Evolutionary conservation across 805 yeast species (phyloP).

Genomic region (Huiozyma naganishii): DNA sequence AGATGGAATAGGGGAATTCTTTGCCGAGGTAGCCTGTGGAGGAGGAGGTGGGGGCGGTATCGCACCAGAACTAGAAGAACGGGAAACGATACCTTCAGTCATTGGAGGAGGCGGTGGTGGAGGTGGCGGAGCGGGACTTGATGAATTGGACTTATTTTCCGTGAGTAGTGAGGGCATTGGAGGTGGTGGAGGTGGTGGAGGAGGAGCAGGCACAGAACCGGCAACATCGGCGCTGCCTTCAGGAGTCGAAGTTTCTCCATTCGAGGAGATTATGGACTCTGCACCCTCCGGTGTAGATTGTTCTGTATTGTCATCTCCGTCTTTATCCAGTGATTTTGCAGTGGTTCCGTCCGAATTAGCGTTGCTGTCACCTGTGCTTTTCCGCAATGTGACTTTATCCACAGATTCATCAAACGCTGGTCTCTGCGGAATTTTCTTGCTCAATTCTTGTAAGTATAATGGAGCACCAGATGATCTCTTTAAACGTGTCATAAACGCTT

Average conservation of each 20-base stretch:
- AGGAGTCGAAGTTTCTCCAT: not conserved
- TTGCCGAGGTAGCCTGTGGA: constrained; percentile 9
- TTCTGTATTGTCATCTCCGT: not conserved
- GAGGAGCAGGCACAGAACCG: constrained; percentile 8
- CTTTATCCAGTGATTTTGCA: not conserved
- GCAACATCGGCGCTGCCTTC: constrained; percentile 1
- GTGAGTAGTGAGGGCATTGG: constrained; percentile 11
- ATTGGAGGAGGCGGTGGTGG: constrained; percentile 28
- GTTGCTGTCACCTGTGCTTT: not conserved
- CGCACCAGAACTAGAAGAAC: constrained; percentile 28
- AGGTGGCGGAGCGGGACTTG: constrained; percentile 19
- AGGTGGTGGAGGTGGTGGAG: constrained; percentile 23
- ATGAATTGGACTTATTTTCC: not conserved
- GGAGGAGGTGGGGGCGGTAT: constrained; percentile 12
- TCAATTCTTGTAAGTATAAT: constrained; percentile 20
- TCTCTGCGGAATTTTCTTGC: constrained; percentile 10
- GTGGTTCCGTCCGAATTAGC: not conserved
- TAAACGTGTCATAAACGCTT: constrained; percentile 23
- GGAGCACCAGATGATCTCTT: constrained; percentile 17
- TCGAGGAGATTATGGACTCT: too few relatives aligned
- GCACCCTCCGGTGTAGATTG: too few relatives aligned
- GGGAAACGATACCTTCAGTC: constrained; percentile 3
- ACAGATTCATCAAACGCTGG: constrained; percentile 3
- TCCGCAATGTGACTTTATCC: not conserved
- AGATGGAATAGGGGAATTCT: constrained; percentile 15